Percentiles rank a stretch among this genome's conserved stretches.
These are phyloP conservation scores for Helenozyma baotianmanensis DNA, from an alignment of 805 yeast species.

Conservation along the genomic window DNA sequence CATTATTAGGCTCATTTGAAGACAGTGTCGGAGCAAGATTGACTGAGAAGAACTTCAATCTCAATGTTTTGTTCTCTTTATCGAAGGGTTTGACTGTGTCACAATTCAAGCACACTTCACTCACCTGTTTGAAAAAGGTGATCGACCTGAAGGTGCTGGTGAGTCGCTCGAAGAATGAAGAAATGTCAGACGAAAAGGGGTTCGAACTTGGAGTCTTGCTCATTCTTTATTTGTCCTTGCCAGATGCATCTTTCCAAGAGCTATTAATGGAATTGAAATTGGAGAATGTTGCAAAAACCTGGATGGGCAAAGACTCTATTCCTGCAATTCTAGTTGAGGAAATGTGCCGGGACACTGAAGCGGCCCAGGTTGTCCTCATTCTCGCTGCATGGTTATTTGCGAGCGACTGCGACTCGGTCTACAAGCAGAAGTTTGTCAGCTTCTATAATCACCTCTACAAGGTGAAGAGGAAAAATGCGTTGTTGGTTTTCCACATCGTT, in stretches of 20 bases:
- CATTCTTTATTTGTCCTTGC: constrained; percentile 28
- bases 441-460: constrained; percentile 25
- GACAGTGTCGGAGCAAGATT: constrained; percentile 32
- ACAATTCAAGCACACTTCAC: constrained; percentile 47
- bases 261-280: constrained; percentile 21
- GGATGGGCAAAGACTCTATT: constrained; percentile 14
- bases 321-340: constrained; percentile 28
- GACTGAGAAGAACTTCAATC: constrained; percentile 45
- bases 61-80: constrained; percentile 42
- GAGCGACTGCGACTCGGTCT: constrained; percentile 23
- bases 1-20: constrained; percentile 42
- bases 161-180: not conserved
- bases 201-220: constrained; percentile 19
- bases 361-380: constrained; percentile 21
- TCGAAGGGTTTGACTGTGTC: constrained; percentile 59
- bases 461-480: constrained; percentile 17
- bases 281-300: constrained; percentile 5
- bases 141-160: not conserved
- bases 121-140: constrained; percentile 10
- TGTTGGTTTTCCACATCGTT: constrained; percentile 28
- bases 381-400: constrained; percentile 29
- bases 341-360: constrained; percentile 14
- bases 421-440: constrained; percentile 26
- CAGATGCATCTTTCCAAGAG: constrained; percentile 21
- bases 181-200: too few relatives aligned